Percentiles rank a stretch among this genome's conserved stretches.
phyloP scores from a whole-genome alignment of 495 filamentous ascomycete species.

The Friedmanniomyces endolithicus region DNA sequence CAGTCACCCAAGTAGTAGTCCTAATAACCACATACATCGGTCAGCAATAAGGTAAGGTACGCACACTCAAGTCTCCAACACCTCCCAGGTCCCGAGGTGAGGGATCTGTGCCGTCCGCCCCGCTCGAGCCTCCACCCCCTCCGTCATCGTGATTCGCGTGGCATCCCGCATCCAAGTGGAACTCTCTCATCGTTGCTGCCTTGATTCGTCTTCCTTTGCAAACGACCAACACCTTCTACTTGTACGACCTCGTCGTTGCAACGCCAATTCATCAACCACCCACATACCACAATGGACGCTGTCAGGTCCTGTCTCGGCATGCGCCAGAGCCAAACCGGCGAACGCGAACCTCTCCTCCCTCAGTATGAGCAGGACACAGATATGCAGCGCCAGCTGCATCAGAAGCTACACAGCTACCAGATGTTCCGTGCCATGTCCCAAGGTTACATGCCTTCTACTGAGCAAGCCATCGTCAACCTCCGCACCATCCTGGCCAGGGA shows the following conservation, averaged over 20 bases:
- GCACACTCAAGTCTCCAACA: too few species aligned
- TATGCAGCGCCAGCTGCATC: conserved; percentile 61
- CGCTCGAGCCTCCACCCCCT: too few species aligned
- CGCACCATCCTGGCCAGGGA: conserved; percentile 67
- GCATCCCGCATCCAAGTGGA: too few species aligned
- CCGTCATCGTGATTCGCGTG: too few species aligned
- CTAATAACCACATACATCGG: too few species aligned
- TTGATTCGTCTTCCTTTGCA: background rate
- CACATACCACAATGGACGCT: conserved; percentile 14
- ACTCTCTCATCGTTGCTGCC: background rate
- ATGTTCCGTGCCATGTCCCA: conserved; percentile 73
- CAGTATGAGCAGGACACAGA: conserved; percentile 73
- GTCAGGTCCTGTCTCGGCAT: conserved; percentile 45
- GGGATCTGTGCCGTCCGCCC: too few species aligned
- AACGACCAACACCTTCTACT: background rate
- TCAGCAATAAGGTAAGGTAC: too few species aligned
- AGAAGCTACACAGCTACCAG: conserved; percentile 85
- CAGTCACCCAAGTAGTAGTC: too few species aligned
- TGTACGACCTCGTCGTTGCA: too few species aligned
- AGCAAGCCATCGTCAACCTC: conserved; percentile 70
- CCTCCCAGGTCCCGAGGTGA: too few species aligned
- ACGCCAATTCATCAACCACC: too few species aligned
- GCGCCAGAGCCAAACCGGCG: conserved; percentile 32
- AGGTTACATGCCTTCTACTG: conserved; percentile 85
- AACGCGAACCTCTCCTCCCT: conserved; percentile 64